phyloP scores from a whole-genome alignment of 2,329 filamentous ascomycete species.

The Hirsutella minnesotensis region DNA sequence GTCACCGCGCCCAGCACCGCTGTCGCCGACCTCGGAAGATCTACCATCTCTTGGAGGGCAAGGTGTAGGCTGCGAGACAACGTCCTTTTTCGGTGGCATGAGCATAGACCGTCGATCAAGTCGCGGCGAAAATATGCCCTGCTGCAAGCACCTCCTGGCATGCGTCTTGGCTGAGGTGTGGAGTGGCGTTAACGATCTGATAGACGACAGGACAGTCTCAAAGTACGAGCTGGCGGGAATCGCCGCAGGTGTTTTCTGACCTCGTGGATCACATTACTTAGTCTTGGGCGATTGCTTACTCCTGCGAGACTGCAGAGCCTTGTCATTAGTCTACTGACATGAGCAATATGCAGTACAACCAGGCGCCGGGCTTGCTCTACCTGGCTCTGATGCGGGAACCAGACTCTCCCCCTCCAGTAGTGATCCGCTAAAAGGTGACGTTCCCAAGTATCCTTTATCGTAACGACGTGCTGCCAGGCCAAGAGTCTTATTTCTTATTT shows the following conservation, averaged over 20 bases:
- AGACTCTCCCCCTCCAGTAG: neutral
- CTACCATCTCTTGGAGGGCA: neutral
- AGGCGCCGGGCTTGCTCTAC: neutral
- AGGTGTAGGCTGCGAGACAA: neutral
- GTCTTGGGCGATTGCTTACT: neutral
- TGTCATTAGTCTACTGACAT: neutral
- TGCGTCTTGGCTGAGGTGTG: constrained; percentile 65
- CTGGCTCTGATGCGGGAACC: neutral
- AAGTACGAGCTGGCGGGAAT: constrained; percentile 64
- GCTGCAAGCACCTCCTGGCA: constrained; percentile 83
- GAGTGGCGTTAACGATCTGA: constrained; percentile 41
- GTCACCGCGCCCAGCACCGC: neutral
- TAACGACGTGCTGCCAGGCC: neutral
- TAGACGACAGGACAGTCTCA: constrained; percentile 41
- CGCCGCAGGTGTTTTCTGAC: constrained; percentile 28
- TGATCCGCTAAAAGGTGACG: neutral
- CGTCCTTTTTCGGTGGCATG: constrained; percentile 35
- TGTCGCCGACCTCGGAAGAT: neutral
- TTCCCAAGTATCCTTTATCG: neutral
- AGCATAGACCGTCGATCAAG: constrained; percentile 22
- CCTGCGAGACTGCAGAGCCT: neutral
- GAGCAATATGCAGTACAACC: constrained; percentile 5
- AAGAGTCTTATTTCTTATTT: constrained; percentile 14
- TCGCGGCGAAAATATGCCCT: constrained; percentile 33
- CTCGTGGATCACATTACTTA: neutral